Evolutionary conservation across 73 alveolate species (phyloP).

Genomic region (Breviolum minutum): DNA sequence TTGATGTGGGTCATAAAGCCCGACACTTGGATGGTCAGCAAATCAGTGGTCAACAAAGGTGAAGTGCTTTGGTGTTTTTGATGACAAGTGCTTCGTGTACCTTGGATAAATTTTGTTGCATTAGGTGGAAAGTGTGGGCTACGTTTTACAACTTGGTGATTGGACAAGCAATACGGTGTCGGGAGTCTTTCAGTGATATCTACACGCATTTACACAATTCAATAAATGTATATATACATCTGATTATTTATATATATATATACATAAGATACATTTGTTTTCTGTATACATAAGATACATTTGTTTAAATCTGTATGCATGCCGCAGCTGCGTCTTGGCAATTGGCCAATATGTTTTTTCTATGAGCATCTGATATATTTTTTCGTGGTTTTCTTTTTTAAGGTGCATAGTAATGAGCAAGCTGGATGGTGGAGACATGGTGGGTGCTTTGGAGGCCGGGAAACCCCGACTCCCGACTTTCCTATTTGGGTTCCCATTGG

Average conservation of each 20-base stretch:
- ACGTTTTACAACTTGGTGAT: neutral
- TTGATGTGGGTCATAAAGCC: too few species aligned
- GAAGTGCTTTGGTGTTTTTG: constrained; percentile 58
- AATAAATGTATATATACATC: neutral
- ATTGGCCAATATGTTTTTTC: neutral
- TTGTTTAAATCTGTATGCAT: too few species aligned
- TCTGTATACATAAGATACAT: too few species aligned
- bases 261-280: too few species aligned
- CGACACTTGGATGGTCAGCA: neutral
- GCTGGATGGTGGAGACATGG: constrained; percentile 68
- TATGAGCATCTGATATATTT: neutral
- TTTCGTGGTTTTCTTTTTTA: neutral
- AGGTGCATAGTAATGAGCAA: constrained; percentile 82
- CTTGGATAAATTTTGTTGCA: neutral
- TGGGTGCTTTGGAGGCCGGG: constrained; percentile 58
- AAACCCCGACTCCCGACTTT: too few species aligned
- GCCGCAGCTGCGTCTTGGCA: too few species aligned
- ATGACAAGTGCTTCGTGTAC: constrained; percentile 71
- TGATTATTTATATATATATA: neutral
- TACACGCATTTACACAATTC: neutral
- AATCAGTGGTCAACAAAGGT: constrained; percentile 13
- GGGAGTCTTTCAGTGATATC: too few species aligned
- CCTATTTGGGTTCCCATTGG: too few species aligned
- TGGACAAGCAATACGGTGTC: too few species aligned
- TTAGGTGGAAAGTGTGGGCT: neutral